These are phyloP conservation scores for Syncephalastrum sp. DNA, from an alignment of 371 early-diverging fungal genomes.

Conservation along the genomic window DNA sequence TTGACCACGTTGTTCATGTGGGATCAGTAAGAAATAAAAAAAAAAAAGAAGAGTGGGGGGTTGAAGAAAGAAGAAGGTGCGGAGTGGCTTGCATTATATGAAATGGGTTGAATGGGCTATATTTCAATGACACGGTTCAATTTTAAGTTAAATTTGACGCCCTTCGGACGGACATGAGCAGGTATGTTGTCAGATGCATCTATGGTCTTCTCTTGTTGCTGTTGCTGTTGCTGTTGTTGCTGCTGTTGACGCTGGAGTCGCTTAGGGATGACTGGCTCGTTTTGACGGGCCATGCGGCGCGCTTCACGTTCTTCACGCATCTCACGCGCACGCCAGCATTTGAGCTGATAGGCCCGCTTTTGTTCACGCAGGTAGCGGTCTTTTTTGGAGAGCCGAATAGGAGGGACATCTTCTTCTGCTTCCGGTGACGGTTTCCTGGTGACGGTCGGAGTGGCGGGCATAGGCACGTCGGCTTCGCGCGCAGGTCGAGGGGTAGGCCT, in stretches of 20 bases:
- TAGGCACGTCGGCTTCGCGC: no score
- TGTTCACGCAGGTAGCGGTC: constrained; percentile 34
- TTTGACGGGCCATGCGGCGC: constrained; percentile 20
- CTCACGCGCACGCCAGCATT: constrained; percentile 39
- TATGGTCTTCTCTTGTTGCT: constrained; percentile 6
- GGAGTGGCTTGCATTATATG: background rate
- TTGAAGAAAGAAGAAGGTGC: background rate
- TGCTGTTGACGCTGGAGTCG: background rate
- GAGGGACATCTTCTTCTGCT: constrained; percentile 24
- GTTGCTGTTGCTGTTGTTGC: constrained; percentile 9
- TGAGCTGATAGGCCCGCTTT: constrained; percentile 35
- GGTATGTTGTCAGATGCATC: background rate
- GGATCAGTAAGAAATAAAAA: background rate
- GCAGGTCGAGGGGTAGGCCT: no score
- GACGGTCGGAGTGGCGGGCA: no score
- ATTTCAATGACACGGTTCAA: constrained; percentile 28
- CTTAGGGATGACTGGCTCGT: constrained; percentile 5
- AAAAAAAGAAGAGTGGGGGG: constrained; percentile 4
- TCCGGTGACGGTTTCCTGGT: no score
- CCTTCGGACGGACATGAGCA: constrained; percentile 7
- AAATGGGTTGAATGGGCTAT: no score
- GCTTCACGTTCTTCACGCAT: constrained; percentile 37
- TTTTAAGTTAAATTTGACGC: constrained; percentile 32
- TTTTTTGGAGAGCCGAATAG: constrained; percentile 24
- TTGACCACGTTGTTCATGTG: constrained; percentile 42